phyloP scores from a whole-genome alignment of 2,329 filamentous ascomycete genomes.

The Microdochium paspali region DNA sequence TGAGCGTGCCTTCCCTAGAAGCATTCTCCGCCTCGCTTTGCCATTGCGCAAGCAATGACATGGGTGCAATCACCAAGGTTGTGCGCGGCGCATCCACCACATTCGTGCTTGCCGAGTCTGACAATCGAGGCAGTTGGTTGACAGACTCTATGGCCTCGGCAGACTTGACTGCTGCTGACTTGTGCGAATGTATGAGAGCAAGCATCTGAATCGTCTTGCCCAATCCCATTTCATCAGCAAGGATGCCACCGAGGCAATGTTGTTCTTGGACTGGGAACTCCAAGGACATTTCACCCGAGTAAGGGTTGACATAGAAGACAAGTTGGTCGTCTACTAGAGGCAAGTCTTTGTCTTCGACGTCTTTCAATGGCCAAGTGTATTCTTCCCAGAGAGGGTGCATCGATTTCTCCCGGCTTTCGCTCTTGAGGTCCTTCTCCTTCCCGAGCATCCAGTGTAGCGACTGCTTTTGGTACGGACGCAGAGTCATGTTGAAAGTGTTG shows the following conservation, averaged over 20 bases:
- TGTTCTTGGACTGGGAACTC: conserved; percentile 92
- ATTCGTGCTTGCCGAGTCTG: conserved; percentile 4
- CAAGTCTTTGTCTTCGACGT: conserved; percentile 73
- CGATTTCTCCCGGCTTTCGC: conserved; percentile 58
- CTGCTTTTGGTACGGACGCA: conserved; percentile 92
- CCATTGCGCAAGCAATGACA: conserved; percentile 96
- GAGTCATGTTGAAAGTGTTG: conserved; percentile 68
- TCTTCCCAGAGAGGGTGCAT: conserved; percentile 99
- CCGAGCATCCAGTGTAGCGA: conserved; percentile 93
- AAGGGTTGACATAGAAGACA: conserved; percentile 92
- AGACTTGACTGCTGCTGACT: conserved; percentile 41
- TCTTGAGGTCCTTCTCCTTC: conserved; percentile 76
- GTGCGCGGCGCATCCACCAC: conserved; percentile 72
- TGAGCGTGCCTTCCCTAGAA: conserved; percentile 74
- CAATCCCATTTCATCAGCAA: conserved; percentile 95
- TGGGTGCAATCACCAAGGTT: conserved; percentile 90
- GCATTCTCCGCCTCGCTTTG: conserved; percentile 90
- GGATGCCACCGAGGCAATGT: conserved; percentile 83
- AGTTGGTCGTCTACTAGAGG: conserved; percentile 54
- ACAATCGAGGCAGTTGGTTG: conserved; percentile 51
- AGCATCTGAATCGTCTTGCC: conserved; percentile 99
- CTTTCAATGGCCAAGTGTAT: conserved; percentile 80
- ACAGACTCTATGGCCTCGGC: conserved; percentile 33
- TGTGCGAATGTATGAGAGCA: conserved; percentile 80
- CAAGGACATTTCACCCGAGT: conserved; percentile 86